phyloP scores from a whole-genome alignment of 2,329 filamentous ascomycete genomes.

The Fusarium devonianum region DNA sequence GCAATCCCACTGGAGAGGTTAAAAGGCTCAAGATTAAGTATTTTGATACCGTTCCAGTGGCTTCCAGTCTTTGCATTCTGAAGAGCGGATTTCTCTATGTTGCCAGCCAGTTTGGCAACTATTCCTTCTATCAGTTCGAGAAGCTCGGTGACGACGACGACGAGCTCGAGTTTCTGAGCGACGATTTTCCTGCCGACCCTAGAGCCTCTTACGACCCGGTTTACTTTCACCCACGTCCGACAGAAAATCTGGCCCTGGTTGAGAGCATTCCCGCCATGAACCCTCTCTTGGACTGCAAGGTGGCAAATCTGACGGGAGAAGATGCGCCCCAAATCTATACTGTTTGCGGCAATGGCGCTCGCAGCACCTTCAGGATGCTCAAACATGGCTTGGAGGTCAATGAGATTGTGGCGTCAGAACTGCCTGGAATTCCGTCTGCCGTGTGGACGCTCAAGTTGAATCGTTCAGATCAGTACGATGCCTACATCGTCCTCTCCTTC shows the following conservation, averaged over 20 bases:
- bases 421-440: slow-evolving; percentile 85
- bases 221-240: slow-evolving; percentile 82
- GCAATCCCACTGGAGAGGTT: slow-evolving; percentile 81
- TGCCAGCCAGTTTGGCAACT: slow-evolving; percentile 90
- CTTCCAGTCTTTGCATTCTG: slow-evolving; percentile 86
- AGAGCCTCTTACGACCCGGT: slow-evolving; percentile 75
- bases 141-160: slow-evolving; percentile 96
- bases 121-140: slow-evolving; percentile 96
- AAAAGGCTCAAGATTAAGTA: slow-evolving; percentile 91
- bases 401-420: slow-evolving; percentile 92
- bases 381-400: slow-evolving; percentile 93
- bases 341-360: slow-evolving; percentile 85
- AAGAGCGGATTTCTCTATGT: slow-evolving; percentile 96
- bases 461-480: slow-evolving; percentile 83
- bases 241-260: slow-evolving; percentile 84
- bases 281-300: slow-evolving; percentile 87
- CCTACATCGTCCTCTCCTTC: slow-evolving; percentile 95
- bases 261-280: slow-evolving; percentile 90
- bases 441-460: slow-evolving; percentile 96
- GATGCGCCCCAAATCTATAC: slow-evolving; percentile 97
- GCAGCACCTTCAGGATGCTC: slow-evolving; percentile 88
- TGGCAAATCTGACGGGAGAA: slow-evolving; percentile 88
- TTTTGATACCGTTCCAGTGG: slow-evolving; percentile 93
- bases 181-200: slow-evolving; percentile 80
- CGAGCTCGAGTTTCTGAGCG: slow-evolving; percentile 84